These are phyloP conservation scores for Trichoderma simmonsii DNA, from an alignment of 2,329 filamentous ascomycete species.

Conservation along the genomic window DNA sequence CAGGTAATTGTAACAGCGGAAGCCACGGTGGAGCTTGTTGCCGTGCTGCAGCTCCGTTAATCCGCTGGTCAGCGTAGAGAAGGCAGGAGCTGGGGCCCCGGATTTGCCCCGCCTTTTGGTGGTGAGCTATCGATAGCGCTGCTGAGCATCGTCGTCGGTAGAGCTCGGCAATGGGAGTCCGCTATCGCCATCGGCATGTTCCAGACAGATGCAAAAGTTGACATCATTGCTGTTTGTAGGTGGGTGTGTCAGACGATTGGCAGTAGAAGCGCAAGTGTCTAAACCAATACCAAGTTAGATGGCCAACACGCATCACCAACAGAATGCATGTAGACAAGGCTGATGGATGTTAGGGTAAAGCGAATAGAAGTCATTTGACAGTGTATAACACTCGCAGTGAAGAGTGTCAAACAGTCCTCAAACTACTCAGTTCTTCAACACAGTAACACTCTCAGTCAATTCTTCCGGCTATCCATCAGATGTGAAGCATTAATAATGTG, in stretches of 20 bases:
- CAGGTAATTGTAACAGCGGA: not conserved
- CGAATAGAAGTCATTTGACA: not conserved
- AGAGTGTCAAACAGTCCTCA: not conserved
- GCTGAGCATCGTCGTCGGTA: not conserved
- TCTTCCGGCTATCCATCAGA: not conserved
- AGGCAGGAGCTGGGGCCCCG: conserved; percentile 13
- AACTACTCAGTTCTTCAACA: not conserved
- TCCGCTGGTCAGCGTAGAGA: not conserved
- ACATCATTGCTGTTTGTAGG: not conserved
- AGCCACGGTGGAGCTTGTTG: conserved; percentile 8
- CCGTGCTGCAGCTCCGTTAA: not conserved
- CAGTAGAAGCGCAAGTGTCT: not conserved
- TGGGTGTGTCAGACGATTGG: not conserved
- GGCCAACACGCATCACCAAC: not conserved
- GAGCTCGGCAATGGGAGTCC: not conserved
- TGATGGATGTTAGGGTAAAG: not conserved
- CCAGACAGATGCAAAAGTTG: not conserved
- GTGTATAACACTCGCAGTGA: not conserved
- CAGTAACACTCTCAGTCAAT: not conserved
- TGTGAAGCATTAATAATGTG: not conserved
- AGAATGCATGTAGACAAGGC: not conserved
- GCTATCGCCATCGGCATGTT: not conserved
- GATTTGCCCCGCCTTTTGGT: not conserved
- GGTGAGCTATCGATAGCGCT: not conserved
- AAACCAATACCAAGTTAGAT: not conserved